Evolutionary conservation across 208 protist species (phyloP).

Genomic region (Acanthamoeba lenticulata): DNA sequence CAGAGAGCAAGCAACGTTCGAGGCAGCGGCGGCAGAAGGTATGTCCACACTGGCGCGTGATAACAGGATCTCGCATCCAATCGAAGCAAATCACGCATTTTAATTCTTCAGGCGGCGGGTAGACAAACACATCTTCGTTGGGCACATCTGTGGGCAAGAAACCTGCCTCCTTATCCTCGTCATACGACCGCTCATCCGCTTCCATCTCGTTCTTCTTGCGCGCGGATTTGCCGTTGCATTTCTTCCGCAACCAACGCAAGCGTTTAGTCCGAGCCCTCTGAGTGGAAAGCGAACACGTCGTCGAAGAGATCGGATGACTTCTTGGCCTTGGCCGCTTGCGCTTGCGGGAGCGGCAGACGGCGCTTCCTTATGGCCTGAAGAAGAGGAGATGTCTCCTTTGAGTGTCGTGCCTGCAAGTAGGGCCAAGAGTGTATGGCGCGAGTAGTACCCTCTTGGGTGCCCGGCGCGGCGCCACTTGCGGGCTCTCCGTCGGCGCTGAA

Average conservation of each 20-base stretch:
- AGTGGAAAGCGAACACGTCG: conserved; percentile 47
- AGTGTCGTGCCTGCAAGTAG: neutral
- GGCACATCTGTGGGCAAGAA: no score
- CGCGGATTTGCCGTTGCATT: neutral
- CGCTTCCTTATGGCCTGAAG: neutral
- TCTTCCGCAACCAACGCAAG: neutral
- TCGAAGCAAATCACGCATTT: conserved; percentile 66
- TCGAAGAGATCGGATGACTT: neutral
- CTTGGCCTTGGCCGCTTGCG: neutral
- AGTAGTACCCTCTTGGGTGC: no score
- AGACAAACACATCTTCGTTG: conserved; percentile 45
- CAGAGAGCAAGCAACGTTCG: conserved; percentile 2
- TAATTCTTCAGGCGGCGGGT: conserved; percentile 42
- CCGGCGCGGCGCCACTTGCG: no score
- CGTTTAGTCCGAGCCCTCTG: neutral
- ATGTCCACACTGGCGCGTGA: conserved; percentile 5
- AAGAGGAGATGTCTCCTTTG: neutral
- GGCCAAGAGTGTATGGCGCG: no score
- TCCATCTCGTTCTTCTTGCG: neutral
- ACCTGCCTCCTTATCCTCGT: no score
- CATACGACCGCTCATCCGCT: no score
- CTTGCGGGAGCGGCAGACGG: conserved; percentile 22
- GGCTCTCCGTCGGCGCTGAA: no score
- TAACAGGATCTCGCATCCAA: conserved; percentile 6
- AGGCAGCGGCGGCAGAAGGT: conserved; percentile 50